Evolutionary conservation across 352 stramenopile genomes (phyloP), one percentile per base, ranked within the genome.

Genomic region (Aphanomyces astaci): DNA sequence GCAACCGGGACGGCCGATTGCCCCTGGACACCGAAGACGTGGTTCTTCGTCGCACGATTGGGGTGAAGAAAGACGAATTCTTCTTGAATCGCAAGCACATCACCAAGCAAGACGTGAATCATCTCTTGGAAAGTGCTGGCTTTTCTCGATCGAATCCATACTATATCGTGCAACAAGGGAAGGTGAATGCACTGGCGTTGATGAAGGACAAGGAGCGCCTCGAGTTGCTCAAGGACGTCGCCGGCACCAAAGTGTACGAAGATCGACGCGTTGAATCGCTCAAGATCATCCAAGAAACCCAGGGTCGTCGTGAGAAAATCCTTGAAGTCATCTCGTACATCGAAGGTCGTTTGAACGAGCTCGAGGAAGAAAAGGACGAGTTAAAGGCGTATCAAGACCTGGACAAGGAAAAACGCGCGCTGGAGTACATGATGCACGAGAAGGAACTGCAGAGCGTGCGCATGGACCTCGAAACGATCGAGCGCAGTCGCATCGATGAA

Each of bases 161-260:
- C 79, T 99, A 99, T 74, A 99, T 99, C 71, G 97, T 99, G 46
- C 95, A 99, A 76, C 98, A 99, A 78, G 98, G 98, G 31, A 99
- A 99, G 71, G 97, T 99, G 24, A 98, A 98, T 70, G 90, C 92
- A 10, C 75, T 99, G 22, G 98, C 96, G 32, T 84, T 98, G 32
- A 99, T 99, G 97, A 96, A 92, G n/a, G 97, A 99, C 78, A 75
- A 76, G 2, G 95, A 99, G 73, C 84, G 98, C 33, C 78, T 99
- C 4, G 88, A 98, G 63, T 78, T 99, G 54, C 83, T 99, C 3
- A 99, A 99, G 78, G 93, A 99, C 78, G 96, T 99, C 0, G 96
- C 96, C 0, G 97, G 96, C 40, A 99, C 96, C 0, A 98, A 96
- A 71, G 96, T 99, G 22, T 99, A 99, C 76, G 97, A 99, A 76